Evolutionary conservation across 2,329 filamentous ascomycete species (phyloP).

Genomic region (Nothomitra cinnamomea): DNA sequence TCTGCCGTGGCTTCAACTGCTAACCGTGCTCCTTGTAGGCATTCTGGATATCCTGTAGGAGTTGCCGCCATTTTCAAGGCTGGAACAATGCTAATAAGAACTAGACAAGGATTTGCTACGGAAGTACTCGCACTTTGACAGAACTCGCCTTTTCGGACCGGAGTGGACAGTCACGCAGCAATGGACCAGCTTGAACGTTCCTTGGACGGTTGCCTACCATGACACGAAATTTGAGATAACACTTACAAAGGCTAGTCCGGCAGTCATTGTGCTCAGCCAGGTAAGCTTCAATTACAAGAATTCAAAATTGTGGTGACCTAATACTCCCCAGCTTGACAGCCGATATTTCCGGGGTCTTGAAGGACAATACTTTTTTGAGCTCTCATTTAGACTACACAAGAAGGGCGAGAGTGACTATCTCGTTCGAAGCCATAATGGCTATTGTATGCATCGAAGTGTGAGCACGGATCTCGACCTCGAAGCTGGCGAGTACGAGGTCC

Average conservation of each 20-base stretch:
- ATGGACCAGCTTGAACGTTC: constrained; percentile 42
- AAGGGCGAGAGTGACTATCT: constrained; percentile 43
- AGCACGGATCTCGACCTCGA: constrained; percentile 62
- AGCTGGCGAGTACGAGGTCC: constrained; percentile 56
- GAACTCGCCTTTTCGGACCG: constrained; percentile 40
- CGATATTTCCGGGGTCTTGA: constrained; percentile 41
- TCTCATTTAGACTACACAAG: constrained; percentile 42
- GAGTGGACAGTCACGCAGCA: constrained; percentile 44
- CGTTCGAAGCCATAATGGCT: constrained; percentile 36
- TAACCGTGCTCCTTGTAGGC: constrained; percentile 16
- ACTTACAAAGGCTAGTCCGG: constrained; percentile 32
- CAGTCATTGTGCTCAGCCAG: constrained; percentile 42
- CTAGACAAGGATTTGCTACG: constrained; percentile 35
- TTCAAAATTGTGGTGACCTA: constrained; percentile 5
- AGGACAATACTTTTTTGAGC: constrained; percentile 37
- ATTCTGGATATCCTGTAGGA: constrained; percentile 38
- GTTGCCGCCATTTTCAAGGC: background rate
- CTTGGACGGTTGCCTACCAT: constrained; percentile 43
- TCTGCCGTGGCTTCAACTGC: constrained; percentile 26
- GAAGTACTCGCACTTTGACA: constrained; percentile 41
- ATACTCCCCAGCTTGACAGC: constrained; percentile 30
- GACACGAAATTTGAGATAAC: constrained; percentile 41
- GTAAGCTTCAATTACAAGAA: constrained; percentile 11
- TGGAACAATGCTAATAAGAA: constrained; percentile 5
- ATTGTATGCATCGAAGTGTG: constrained; percentile 54